Percentiles rank a stretch among this genome's conserved stretches.
These are phyloP conservation scores for Pseudonitzschia pungens DNA, from an alignment of 108 stramenopile genomes.

Conservation along the genomic window DNA sequence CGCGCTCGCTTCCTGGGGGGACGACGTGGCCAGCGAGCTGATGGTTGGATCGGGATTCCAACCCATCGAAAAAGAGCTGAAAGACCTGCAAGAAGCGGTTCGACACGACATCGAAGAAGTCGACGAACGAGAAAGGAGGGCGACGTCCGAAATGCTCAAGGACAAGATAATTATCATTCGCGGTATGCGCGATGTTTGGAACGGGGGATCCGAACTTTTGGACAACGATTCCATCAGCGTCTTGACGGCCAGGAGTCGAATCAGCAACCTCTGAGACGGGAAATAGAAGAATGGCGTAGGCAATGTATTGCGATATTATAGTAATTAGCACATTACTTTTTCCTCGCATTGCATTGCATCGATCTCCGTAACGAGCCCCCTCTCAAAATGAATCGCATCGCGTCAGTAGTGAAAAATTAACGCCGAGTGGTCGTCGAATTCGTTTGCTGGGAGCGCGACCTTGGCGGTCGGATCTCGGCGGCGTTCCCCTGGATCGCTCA, in stretches of 20 bases:
- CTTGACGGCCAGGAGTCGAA: not conserved
- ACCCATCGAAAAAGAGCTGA: slow-evolving; percentile 33
- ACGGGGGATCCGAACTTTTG: slow-evolving; percentile 11
- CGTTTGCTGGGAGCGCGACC: no score
- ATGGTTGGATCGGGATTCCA: slow-evolving; percentile 24
- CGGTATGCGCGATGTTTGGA: slow-evolving; percentile 33
- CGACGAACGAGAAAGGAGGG: slow-evolving; percentile 37
- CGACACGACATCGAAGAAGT: slow-evolving; percentile 45
- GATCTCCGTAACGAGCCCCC: no score
- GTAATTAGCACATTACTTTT: no score
- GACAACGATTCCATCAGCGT: slow-evolving; percentile 19
- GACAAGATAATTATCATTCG: slow-evolving; percentile 43
- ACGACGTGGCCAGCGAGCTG: slow-evolving; percentile 30
- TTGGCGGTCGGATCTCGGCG: no score
- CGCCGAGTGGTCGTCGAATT: no score
- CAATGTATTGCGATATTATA: no score
- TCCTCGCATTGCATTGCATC: no score
- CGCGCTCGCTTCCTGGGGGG: not conserved
- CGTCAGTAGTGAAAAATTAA: no score
- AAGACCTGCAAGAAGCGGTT: slow-evolving; percentile 39
- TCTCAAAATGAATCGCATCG: no score
- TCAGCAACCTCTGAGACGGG: not conserved
- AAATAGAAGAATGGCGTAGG: no score
- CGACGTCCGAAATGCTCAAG: slow-evolving; percentile 43
- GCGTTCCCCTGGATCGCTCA: not conserved